Conservation (phyloP, 2,329 filamentous ascomycete genomes). For the Aspergillus persii region DNA sequence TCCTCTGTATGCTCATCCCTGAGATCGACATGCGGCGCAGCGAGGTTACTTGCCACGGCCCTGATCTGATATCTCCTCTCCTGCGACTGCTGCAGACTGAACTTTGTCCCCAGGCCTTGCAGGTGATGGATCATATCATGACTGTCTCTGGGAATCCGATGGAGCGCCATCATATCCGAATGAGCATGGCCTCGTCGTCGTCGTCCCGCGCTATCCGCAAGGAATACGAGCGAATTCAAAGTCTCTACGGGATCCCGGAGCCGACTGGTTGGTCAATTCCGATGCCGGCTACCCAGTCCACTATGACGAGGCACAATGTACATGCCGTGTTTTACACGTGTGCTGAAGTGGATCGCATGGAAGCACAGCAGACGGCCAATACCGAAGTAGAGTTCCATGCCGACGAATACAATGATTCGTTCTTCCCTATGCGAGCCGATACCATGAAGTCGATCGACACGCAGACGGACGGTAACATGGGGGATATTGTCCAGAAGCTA, state of each 20-base stretch:
- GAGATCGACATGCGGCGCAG: slow-evolving; percentile 90
- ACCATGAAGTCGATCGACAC: slow-evolving; percentile 90
- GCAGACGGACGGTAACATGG: slow-evolving; percentile 62
- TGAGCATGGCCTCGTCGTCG: slow-evolving; percentile 88
- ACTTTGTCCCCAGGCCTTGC: slow-evolving; percentile 86
- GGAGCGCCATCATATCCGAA: slow-evolving; percentile 90
- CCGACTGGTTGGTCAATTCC: slow-evolving; percentile 95
- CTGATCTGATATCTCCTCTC: slow-evolving; percentile 90
- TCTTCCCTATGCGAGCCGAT: slow-evolving; percentile 78
- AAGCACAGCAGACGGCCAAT: slow-evolving; percentile 62
- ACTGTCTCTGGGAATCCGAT: slow-evolving; percentile 87
- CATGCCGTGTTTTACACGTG: slow-evolving; percentile 96
- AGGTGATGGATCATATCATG: slow-evolving; percentile 93
- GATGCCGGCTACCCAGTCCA: slow-evolving; percentile 84
- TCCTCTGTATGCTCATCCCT: slow-evolving; percentile 79
- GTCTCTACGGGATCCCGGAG: slow-evolving; percentile 93
- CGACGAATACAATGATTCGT: slow-evolving; percentile 77
- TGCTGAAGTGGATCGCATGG: slow-evolving; percentile 62
- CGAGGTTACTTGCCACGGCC: slow-evolving; percentile 85
- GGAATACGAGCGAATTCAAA: slow-evolving; percentile 91
- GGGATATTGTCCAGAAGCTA: slow-evolving; percentile 76
- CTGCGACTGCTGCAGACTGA: slow-evolving; percentile 87
- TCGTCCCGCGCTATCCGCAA: slow-evolving; percentile 84
- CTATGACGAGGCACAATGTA: slow-evolving; percentile 83
- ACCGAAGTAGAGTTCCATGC: slow-evolving; percentile 89